Evolutionary conservation across 2,329 filamentous ascomycete species (phyloP).

Genomic region (Colletotrichum sp.): DNA sequence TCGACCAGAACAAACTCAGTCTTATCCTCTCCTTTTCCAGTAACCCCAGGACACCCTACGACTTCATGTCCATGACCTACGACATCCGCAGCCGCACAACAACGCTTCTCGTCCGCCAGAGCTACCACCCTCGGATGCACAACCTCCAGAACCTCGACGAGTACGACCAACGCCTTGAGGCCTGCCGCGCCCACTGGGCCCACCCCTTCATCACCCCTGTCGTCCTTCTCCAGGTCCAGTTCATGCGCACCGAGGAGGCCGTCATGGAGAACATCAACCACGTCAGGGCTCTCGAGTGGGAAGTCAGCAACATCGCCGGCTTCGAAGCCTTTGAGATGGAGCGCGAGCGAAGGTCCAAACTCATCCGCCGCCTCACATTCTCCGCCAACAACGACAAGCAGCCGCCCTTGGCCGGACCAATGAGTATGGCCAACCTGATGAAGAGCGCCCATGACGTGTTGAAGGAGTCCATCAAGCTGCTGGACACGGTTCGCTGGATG

Average conservation of each 20-base stretch:
- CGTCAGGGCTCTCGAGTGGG: conserved; percentile 43
- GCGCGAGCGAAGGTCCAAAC: conserved; percentile 25
- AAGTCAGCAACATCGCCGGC: conserved; percentile 48
- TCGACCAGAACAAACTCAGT: conserved; percentile 39
- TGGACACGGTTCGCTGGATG: conserved; percentile 53
- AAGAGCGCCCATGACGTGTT: conserved; percentile 51
- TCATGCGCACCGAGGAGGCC: conserved; percentile 48
- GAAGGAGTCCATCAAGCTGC: conserved; percentile 48
- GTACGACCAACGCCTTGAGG: conserved; percentile 49
- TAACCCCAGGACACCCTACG: conserved; percentile 48
- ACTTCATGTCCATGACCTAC: conserved; percentile 53
- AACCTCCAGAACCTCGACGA: conserved; percentile 48
- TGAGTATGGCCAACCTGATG: conserved; percentile 52
- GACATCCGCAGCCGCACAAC: conserved; percentile 40
- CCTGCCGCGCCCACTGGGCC: conserved; percentile 48
- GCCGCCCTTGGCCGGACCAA: conserved; percentile 30
- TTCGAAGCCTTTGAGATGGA: conserved; percentile 34
- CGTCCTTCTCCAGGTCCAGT: conserved; percentile 50
- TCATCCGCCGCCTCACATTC: conserved; percentile 14
- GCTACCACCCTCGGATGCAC: conserved; percentile 45
- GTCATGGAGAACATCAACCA: conserved; percentile 48
- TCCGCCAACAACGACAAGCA: conserved; percentile 2
- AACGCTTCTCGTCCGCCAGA: conserved; percentile 47
- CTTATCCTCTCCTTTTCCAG: conserved; percentile 50
- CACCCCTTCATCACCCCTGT: conserved; percentile 50